phyloP scores from a whole-genome alignment of 352 stramenopile species.

The Globisporangium paddicum region DNA sequence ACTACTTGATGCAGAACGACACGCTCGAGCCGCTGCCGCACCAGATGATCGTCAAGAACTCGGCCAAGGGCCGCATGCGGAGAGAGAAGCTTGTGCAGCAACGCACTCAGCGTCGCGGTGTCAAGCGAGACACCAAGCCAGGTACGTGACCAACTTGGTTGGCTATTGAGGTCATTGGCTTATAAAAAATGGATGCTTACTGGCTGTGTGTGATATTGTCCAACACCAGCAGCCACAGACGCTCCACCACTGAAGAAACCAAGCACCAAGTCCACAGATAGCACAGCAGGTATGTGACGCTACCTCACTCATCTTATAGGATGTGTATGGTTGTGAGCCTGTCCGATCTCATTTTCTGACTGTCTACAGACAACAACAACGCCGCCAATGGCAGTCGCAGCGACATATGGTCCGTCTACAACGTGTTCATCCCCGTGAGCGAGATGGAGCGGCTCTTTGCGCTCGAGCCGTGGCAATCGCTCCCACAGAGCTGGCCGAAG shows the following conservation, averaged over 20 bases:
- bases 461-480: slow-evolving; percentile 10
- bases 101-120: slow-evolving; percentile 17
- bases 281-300: slow-evolving; percentile 3
- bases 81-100: slow-evolving; percentile 29
- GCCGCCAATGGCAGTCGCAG: not conserved
- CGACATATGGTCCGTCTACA: slow-evolving; percentile 12
- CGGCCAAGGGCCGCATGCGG: slow-evolving; percentile 20
- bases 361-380: slow-evolving; percentile 1
- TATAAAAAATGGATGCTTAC: not conserved
- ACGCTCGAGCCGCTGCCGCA: slow-evolving; percentile 37
- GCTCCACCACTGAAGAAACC: slow-evolving; percentile 9
- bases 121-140: slow-evolving; percentile 18
- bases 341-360: not conserved
- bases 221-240: not conserved
- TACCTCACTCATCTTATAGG: not conserved
- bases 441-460: slow-evolving; percentile 16
- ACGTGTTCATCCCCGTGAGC: slow-evolving; percentile 17
- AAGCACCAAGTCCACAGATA: slow-evolving; percentile 7
- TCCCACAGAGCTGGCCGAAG: slow-evolving; percentile 20
- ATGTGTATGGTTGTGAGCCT: not conserved
- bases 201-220: not conserved
- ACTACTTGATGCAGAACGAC: slow-evolving; percentile 49
- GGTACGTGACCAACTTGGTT: not conserved
- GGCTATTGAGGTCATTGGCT: not conserved
- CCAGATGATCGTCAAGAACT: slow-evolving; percentile 54